Evolutionary conservation across 371 early-diverging fungal genomes (phyloP), one percentile per base, ranked within the genome.

Genomic region (Phascolomyces articulosus): DNA sequence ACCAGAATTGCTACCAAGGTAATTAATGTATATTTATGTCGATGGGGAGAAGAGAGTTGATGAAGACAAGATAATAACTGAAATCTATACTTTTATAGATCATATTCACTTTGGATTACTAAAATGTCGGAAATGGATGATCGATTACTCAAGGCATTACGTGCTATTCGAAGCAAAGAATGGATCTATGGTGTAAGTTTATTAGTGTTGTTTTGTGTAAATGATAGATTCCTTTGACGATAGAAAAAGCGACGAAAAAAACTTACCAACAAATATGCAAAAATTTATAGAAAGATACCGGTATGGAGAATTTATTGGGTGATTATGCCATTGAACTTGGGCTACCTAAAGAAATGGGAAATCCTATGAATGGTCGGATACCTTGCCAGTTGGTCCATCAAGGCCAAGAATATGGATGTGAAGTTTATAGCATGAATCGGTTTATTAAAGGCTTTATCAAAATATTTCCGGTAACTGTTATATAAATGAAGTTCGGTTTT

Each of bases 61-160:
- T 9, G 34, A 1, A n/a, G n/a, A n/a, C n/a, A n/a, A n/a, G n/a
- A n/a, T n/a, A n/a, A n/a, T n/a, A n/a, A 9, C 34, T 2, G 9
- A 34, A 34, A 6, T 11, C 34, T 11, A 16, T 16, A 8, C 16
- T 44, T n/a, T 3, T n/a, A 44, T 65, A 85, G 84, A 49, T 77
- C 82, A 4, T 90, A 90, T 60, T 82, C 79, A 6, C 69, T 71
- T 27, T 90, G 90, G 90, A 88, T 90, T 59, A 78, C 84, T 13
- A 75, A 73, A 40, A 87, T 90, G 89, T 66, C 85, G 21, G 75
- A 79, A 44, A 85, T 87, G 77, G 88, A 90, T 71, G 74, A 67
- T 40, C 76, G 86, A 51, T 44, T 88, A 44, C 40, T 87, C 55
- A 67, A 74, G 24, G 81, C 80, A 0, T 61, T 88, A 9, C 70